Evolutionary conservation across 768 basidiomycete genomes (phyloP).

Genomic region (Cantharellus anzutake): DNA sequence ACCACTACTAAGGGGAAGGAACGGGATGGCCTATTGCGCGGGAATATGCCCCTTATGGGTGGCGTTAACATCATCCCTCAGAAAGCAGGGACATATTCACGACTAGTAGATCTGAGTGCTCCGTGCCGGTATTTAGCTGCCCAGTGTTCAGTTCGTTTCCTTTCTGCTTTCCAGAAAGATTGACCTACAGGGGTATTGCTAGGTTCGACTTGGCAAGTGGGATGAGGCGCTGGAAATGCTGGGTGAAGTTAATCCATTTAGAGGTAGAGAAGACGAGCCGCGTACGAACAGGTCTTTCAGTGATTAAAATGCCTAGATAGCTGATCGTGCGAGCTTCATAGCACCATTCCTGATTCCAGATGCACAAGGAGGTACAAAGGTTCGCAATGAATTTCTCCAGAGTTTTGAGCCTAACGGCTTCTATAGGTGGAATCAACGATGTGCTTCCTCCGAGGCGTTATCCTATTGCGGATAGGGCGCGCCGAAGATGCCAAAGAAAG

Average conservation of each 20-base stretch:
- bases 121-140: slow-evolving; percentile 94
- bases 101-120: slow-evolving; percentile 79
- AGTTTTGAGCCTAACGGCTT: neutral
- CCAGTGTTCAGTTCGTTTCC: slow-evolving; percentile 59
- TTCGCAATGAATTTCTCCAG: slow-evolving; percentile 16
- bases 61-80: slow-evolving; percentile 2
- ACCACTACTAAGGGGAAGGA: slow-evolving; percentile 11
- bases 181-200: slow-evolving; percentile 7
- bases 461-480: slow-evolving; percentile 88
- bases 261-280: slow-evolving; percentile 23
- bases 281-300: slow-evolving; percentile 20
- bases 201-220: slow-evolving; percentile 83
- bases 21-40: slow-evolving; percentile 2
- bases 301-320: no score
- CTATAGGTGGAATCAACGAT: slow-evolving; percentile 86
- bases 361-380: slow-evolving; percentile 89
- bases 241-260: slow-evolving; percentile 82
- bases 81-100: slow-evolving; percentile 2
- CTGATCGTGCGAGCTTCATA: slow-evolving; percentile 27
- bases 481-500: slow-evolving; percentile 82
- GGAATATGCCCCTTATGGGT: slow-evolving; percentile 2
- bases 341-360: slow-evolving; percentile 51
- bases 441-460: slow-evolving; percentile 80
- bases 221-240: slow-evolving; percentile 80
- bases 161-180: neutral